Percentiles rank a stretch among this genome's conserved stretches.
Conservation (phyloP, 164 flowering plant species). For the Tetrastigma voinierianum region DNA sequence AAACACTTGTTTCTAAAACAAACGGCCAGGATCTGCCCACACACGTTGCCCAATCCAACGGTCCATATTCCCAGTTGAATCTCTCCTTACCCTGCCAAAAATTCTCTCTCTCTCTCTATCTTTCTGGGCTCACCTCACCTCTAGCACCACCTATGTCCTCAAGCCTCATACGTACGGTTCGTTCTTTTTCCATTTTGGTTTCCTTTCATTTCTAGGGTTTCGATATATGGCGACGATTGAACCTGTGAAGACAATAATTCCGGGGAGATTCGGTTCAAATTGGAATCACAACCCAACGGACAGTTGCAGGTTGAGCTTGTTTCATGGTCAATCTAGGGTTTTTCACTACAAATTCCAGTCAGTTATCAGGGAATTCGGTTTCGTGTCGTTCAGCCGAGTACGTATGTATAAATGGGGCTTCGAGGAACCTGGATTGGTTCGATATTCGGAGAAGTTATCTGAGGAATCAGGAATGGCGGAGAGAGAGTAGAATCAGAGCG, state of each 20-base stretch:
- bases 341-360: conserved; percentile 14
- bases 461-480: conserved; percentile 13
- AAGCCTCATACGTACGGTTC: no score
- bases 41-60: conserved; percentile 15
- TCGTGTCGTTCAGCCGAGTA: conserved; percentile 14
- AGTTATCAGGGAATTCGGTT: conserved; percentile 19
- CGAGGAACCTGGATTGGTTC: conserved; percentile 19
- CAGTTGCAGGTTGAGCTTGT: conserved; percentile 17
- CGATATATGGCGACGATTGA: conserved; percentile 38
- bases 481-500: conserved; percentile 33
- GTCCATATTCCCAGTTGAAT: conserved; percentile 3
- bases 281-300: conserved; percentile 12
- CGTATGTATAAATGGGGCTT: conserved; percentile 21
- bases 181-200: not conserved
- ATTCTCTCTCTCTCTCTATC: not conserved
- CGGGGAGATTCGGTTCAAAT: conserved; percentile 13
- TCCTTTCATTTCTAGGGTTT: conserved; percentile 6
- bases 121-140: not conserved
- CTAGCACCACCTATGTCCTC: not conserved
- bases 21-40: conserved; percentile 11
- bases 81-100: not conserved
- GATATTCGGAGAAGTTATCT: conserved; percentile 29
- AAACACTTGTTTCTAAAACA: not conserved
- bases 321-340: conserved; percentile 29
- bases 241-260: conserved; percentile 26